Base-by-base conservation (phyloP, 805 yeast species). In the Candida michaelii region DNA sequence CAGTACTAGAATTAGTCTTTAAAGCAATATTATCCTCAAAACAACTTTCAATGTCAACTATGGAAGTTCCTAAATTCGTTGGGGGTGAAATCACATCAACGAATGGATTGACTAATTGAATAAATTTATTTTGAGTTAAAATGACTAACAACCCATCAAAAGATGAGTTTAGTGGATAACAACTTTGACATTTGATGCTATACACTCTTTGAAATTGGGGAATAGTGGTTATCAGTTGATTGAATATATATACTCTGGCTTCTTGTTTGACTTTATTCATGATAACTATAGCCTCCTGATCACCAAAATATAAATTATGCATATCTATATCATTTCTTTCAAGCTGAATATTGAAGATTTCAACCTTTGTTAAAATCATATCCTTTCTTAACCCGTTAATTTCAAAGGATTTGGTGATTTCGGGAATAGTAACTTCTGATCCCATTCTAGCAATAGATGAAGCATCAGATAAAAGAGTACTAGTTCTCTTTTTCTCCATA, bases 311-410 rank as follows among this genome's bases (percentile, higher is more conserved):
- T n/a, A 77, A 45, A 7, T 68, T 68, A 37, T 62, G 57, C 1
- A 72, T 56, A 35, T 68, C 67, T 21, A 76, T 47, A 18, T 60
- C 54, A 31, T 52, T 45, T 9, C 57, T 46, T n/a, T 62, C 55
- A 4, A 64, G 63, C 14, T 59, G 56, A 10, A 62, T 30, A 39
- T 56, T 65, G 30, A 69, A 61, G 1, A 76, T 59, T 13, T 79
- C 80, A 2, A 85, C 60, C 53, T 75, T 77, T 0, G 89, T 79
- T 46, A 87, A 63, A n/a, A 83, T 81, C 53, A 83, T 73, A 57
- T 88, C 95, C 51, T 84, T 86, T 30, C 80, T 65, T 16, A 78
- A 58, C 4, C 58, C 49, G 5, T 65, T 56, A 5, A 60, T 48
- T 27, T 71, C 79, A 43, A 57, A 42, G 11, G 47, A 45, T 27